Evolutionary conservation across 257 asterid genomes (phyloP).

Genomic region (Voacanga thouarsii): DNA sequence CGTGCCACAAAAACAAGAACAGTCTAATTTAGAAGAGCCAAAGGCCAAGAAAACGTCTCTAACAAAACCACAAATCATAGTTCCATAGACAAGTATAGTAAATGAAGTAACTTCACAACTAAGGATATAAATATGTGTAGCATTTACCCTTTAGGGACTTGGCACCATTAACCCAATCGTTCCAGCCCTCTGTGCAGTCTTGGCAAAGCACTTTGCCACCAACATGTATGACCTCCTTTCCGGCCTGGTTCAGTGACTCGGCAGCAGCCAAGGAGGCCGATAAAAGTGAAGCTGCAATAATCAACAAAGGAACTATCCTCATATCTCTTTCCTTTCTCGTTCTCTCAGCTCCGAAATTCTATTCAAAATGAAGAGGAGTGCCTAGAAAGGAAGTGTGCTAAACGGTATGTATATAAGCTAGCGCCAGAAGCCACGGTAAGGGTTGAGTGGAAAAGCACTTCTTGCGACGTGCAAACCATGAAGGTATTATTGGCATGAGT

Average conservation of each 20-base stretch:
- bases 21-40: no score
- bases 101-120: background rate
- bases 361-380: background rate
- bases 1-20: background rate
- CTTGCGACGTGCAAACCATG: constrained; percentile 34
- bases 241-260: constrained; percentile 16
- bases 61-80: no score
- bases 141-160: constrained; percentile 64
- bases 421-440: background rate
- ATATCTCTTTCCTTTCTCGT: background rate
- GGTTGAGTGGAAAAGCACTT: constrained; percentile 26
- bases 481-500: background rate
- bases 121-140: no score
- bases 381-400: background rate
- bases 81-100: no score
- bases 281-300: constrained; percentile 18
- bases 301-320: constrained; percentile 12
- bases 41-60: no score
- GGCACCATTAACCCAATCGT: constrained; percentile 69
- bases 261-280: constrained; percentile 2
- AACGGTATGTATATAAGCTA: background rate
- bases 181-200: constrained; percentile 68
- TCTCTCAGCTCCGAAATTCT: background rate
- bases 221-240: constrained; percentile 44
- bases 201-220: constrained; percentile 83